phyloP scores from a whole-genome alignment of 2,329 filamentous ascomycete species.

The Lachnellula occidentalis region DNA sequence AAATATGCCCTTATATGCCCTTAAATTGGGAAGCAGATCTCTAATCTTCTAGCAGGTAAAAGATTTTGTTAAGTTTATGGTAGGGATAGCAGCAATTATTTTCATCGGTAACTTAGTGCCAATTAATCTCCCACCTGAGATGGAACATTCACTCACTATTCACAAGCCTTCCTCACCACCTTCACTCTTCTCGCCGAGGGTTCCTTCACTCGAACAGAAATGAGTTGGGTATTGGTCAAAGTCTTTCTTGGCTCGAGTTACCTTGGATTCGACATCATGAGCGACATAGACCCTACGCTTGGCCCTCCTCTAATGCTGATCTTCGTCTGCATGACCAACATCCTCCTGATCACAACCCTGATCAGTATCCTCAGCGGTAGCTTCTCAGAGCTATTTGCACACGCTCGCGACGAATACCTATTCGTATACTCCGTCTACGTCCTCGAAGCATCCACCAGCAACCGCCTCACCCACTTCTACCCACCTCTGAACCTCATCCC shows the following conservation, averaged over 20 bases:
- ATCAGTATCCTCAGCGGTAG: slow-evolving; percentile 76
- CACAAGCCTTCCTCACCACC: slow-evolving; percentile 71
- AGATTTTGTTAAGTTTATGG: slow-evolving; percentile 81
- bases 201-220: slow-evolving; percentile 56
- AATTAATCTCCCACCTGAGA: neutral
- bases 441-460: slow-evolving; percentile 61
- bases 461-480: slow-evolving; percentile 64
- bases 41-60: slow-evolving; percentile 50
- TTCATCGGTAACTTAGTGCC: slow-evolving; percentile 65
- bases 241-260: slow-evolving; percentile 76
- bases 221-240: slow-evolving; percentile 73
- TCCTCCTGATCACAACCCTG: slow-evolving; percentile 71
- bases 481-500: slow-evolving; percentile 72
- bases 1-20: slow-evolving; percentile 7
- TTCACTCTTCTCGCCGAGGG: slow-evolving; percentile 74
- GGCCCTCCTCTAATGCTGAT: slow-evolving; percentile 42
- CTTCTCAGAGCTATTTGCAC: slow-evolving; percentile 53
- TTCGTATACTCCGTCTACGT: slow-evolving; percentile 68
- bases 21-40: too few species aligned
- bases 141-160: neutral
- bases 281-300: slow-evolving; percentile 22
- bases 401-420: slow-evolving; percentile 69
- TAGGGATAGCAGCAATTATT: slow-evolving; percentile 66
- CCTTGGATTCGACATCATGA: slow-evolving; percentile 54
- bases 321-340: slow-evolving; percentile 72